Conservation (phyloP, 345 rosid genomes). For the Eucalyptus viminalis region DNA sequence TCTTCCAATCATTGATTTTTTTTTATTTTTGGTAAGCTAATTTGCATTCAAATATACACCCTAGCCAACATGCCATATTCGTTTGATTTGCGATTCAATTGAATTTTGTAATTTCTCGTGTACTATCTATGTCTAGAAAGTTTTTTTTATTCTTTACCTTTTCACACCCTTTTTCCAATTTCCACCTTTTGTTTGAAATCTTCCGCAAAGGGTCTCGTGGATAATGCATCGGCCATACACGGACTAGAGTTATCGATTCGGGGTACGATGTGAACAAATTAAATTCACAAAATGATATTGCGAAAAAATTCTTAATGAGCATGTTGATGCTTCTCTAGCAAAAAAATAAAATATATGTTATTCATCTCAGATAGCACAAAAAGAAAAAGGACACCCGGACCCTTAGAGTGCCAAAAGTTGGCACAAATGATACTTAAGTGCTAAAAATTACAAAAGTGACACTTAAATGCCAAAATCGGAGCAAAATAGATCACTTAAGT, state of each 20-base stretch:
- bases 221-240: neutral
- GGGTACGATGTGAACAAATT: neutral
- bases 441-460: accelerated
- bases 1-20: neutral
- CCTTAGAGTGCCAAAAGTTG: accelerated
- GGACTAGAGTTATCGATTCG: neutral
- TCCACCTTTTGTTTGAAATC: neutral
- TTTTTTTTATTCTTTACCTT: neutral
- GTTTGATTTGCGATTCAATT: neutral
- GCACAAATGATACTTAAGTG: accelerated
- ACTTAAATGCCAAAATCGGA: accelerated
- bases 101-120: neutral
- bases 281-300: neutral
- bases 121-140: neutral
- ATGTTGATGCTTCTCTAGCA: neutral
- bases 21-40: neutral
- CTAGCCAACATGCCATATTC: neutral
- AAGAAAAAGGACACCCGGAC: neutral
- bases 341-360: neutral
- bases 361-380: neutral
- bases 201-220: neutral
- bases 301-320: neutral
- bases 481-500: accelerated
- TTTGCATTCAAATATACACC: neutral
- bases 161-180: neutral